Percentiles rank a stretch among this genome's conserved stretches.
phyloP scores from a whole-genome alignment of 257 asterid species.

The Anisodus acutangulus region DNA sequence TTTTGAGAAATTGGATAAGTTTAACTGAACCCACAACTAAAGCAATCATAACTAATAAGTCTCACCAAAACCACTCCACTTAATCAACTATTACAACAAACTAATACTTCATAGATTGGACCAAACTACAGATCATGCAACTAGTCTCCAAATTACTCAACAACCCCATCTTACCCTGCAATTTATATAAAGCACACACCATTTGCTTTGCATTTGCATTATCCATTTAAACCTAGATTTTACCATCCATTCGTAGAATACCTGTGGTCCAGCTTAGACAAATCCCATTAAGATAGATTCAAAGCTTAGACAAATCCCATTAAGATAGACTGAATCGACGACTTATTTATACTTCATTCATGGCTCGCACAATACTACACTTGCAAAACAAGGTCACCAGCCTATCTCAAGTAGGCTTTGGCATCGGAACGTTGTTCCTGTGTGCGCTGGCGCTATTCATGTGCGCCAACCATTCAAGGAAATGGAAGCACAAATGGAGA shows the following conservation, averaged over 20 bases:
- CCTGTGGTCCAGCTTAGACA: neutral
- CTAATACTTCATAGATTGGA: neutral
- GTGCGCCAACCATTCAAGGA: slow-evolving; percentile 57
- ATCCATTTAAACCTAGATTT: neutral
- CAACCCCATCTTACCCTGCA: slow-evolving; percentile 32
- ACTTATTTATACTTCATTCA: slow-evolving; percentile 32
- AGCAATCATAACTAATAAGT: neutral
- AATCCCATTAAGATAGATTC: too few species aligned
- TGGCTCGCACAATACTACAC: slow-evolving; percentile 50
- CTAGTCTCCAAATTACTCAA: slow-evolving; percentile 44
- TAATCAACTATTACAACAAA: slow-evolving; percentile 5
- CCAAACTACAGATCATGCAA: slow-evolving; percentile 25
- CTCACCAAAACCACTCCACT: slow-evolving; percentile 22
- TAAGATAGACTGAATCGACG: neutral
- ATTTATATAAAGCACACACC: neutral
- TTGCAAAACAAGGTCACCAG: slow-evolving; percentile 36
- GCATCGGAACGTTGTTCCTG: slow-evolving; percentile 52
- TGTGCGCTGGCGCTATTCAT: slow-evolving; percentile 64
- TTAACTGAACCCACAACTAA: slow-evolving; percentile 19
- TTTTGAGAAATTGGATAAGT: slow-evolving; percentile 10
- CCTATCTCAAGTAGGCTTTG: slow-evolving; percentile 47
- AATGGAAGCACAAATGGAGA: slow-evolving; percentile 56
- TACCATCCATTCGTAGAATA: neutral
- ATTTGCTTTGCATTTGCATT: slow-evolving; percentile 11
- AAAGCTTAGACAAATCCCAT: neutral